These are phyloP conservation scores for Leccinum variicolor DNA, from an alignment of 768 basidiomycete genomes.

Conservation along the genomic window DNA sequence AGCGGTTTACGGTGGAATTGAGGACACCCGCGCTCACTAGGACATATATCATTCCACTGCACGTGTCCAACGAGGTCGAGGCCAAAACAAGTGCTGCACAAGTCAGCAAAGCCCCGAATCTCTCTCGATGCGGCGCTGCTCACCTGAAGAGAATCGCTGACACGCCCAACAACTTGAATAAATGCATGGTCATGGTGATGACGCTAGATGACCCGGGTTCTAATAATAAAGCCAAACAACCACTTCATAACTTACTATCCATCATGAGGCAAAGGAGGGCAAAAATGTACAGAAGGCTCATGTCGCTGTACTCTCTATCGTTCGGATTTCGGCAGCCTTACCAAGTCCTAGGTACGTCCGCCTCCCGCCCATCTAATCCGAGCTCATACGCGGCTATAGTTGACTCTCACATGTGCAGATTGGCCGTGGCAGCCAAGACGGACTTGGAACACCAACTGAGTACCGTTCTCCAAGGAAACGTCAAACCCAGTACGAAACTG, in stretches of 20 bases:
- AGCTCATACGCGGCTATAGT: slow-evolving; percentile 43
- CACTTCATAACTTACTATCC: background rate
- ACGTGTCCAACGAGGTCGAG: slow-evolving; percentile 61
- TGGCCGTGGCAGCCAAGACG: slow-evolving; percentile 62
- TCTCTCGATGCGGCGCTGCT: background rate
- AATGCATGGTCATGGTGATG: slow-evolving; percentile 9
- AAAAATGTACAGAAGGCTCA: slow-evolving; percentile 91
- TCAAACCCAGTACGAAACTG: slow-evolving; percentile 80
- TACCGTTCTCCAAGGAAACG: slow-evolving; percentile 77
- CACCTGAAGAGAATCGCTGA: slow-evolving; percentile 15
- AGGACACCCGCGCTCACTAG: slow-evolving; percentile 37
- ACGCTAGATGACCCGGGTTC: background rate
- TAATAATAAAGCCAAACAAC: slow-evolving; percentile 32
- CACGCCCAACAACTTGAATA: slow-evolving; percentile 5
- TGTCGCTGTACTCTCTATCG: slow-evolving; percentile 81
- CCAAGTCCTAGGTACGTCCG: slow-evolving; percentile 74
- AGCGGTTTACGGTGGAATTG: slow-evolving; percentile 7
- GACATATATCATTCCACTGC: slow-evolving; percentile 70
- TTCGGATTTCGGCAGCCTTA: slow-evolving; percentile 95
- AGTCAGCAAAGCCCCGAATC: background rate
- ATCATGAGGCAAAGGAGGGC: slow-evolving; percentile 93
- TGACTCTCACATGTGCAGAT: slow-evolving; percentile 80
- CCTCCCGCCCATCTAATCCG: background rate
- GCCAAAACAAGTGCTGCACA: slow-evolving; percentile 32
- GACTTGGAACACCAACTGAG: slow-evolving; percentile 75